These are phyloP conservation scores for Cordyceps pruinosa DNA, from an alignment of 2,329 filamentous ascomycete species.

Conservation along the genomic window DNA sequence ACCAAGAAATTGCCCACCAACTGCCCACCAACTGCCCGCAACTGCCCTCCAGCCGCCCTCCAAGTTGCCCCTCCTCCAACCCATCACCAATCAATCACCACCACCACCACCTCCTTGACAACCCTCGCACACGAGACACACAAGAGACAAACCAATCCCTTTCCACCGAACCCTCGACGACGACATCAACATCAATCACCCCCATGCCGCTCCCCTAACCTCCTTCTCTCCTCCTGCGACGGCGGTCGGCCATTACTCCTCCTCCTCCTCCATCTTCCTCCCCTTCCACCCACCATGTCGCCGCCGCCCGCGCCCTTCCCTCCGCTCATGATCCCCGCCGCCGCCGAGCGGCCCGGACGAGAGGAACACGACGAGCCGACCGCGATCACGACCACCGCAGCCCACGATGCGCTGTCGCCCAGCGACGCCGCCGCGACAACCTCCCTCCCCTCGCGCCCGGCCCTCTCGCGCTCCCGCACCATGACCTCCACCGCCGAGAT, in stretches of 20 bases:
- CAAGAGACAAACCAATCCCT: too few species aligned
- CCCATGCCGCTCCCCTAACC: background rate
- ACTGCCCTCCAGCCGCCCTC: too few species aligned
- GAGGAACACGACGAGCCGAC: constrained; percentile 7
- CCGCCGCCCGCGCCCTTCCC: background rate
- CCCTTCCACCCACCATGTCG: background rate
- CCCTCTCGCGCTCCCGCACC: constrained; percentile 15
- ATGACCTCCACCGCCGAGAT: constrained; percentile 50
- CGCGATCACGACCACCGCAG: background rate
- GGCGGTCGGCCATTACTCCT: background rate
- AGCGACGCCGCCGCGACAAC: background rate
- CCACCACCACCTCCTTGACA: too few species aligned
- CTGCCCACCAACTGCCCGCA: too few species aligned
- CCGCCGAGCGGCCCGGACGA: background rate
- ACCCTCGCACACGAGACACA: background rate
- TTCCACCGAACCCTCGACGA: too few species aligned
- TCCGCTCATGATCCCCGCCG: background rate
- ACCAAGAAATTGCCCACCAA: too few species aligned
- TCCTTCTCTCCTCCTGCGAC: background rate
- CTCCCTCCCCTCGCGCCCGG: background rate
- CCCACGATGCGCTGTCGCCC: background rate
- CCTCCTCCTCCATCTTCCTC: background rate
- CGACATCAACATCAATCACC: background rate
- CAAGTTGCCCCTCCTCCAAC: too few species aligned
- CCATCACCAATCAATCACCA: too few species aligned